Percentiles rank a stretch among this genome's conserved stretches.
phyloP scores from a whole-genome alignment of 163 green algal species.

The Scenedesmus sp. region DNA sequence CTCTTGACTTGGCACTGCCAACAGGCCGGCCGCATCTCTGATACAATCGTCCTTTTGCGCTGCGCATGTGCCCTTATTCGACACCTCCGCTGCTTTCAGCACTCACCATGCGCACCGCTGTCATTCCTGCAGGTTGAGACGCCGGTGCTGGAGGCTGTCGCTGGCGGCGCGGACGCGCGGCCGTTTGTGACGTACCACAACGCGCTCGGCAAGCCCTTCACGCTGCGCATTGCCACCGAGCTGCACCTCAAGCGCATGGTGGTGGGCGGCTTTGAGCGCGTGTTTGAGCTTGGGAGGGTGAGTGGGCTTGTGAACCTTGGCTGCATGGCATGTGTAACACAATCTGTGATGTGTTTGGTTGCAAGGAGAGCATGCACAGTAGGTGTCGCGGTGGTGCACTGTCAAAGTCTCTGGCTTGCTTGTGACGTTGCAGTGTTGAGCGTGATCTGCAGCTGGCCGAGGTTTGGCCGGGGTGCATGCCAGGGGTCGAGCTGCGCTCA shows the following conservation, averaged over 20 bases:
- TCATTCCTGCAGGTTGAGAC: constrained; percentile 91
- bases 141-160: constrained; percentile 91
- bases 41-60: neutral
- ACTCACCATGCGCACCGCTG: too few relatives aligned
- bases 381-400: constrained; percentile 57
- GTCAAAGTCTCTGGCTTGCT: neutral
- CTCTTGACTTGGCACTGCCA: too few relatives aligned
- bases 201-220: constrained; percentile 86
- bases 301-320: neutral
- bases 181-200: constrained; percentile 99
- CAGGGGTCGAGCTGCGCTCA: too few relatives aligned
- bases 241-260: constrained; percentile 96
- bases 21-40: too few relatives aligned
- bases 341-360: too few relatives aligned
- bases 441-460: too few relatives aligned
- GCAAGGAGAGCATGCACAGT: too few relatives aligned
- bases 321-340: too few relatives aligned
- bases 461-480: too few relatives aligned
- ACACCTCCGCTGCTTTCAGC: neutral
- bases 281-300: constrained; percentile 95
- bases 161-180: constrained; percentile 95
- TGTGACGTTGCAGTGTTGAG: too few relatives aligned
- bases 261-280: constrained; percentile 95
- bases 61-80: neutral
- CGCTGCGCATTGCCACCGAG: constrained; percentile 97